phyloP scores from a whole-genome alignment of 768 basidiomycete genomes.

The Podaxis sp. region DNA sequence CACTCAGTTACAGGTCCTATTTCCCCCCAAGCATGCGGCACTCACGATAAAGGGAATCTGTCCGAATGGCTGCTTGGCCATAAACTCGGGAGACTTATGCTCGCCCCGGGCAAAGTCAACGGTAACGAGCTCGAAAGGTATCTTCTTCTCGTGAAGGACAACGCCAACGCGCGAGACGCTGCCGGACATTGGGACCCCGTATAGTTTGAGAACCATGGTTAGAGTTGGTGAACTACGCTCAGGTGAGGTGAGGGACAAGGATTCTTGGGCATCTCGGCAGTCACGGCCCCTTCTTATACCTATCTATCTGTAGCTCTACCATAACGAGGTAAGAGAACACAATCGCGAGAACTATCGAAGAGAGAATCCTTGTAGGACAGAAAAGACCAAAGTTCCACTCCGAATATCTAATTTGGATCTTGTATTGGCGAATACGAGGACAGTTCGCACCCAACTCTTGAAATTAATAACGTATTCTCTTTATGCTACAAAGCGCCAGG shows the following conservation, averaged over 20 bases:
- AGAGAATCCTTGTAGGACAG: neutral
- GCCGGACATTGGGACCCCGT: slow-evolving; percentile 34
- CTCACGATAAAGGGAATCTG: neutral
- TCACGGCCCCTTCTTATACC: neutral
- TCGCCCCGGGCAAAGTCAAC: slow-evolving; percentile 39
- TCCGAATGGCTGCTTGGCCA: slow-evolving; percentile 7
- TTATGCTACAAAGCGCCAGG: too few relatives aligned
- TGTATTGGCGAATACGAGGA: too few relatives aligned
- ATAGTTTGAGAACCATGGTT: slow-evolving; percentile 26
- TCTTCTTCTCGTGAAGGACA: slow-evolving; percentile 46
- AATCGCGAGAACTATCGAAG: neutral
- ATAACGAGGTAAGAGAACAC: neutral
- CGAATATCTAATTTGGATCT: too few relatives aligned
- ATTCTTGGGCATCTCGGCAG: neutral
- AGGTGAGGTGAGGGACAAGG: neutral
- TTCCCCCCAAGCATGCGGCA: neutral
- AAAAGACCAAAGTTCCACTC: neutral
- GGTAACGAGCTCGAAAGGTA: slow-evolving; percentile 45
- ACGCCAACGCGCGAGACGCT: slow-evolving; percentile 46
- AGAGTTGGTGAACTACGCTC: neutral
- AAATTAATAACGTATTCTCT: too few relatives aligned
- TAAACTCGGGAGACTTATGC: slow-evolving; percentile 34
- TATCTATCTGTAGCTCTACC: neutral
- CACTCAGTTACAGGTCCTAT: neutral
- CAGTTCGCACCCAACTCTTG: too few relatives aligned